These are phyloP conservation scores for Prunus davidiana DNA, from an alignment of 306 rosid species.

Conservation along the genomic window DNA sequence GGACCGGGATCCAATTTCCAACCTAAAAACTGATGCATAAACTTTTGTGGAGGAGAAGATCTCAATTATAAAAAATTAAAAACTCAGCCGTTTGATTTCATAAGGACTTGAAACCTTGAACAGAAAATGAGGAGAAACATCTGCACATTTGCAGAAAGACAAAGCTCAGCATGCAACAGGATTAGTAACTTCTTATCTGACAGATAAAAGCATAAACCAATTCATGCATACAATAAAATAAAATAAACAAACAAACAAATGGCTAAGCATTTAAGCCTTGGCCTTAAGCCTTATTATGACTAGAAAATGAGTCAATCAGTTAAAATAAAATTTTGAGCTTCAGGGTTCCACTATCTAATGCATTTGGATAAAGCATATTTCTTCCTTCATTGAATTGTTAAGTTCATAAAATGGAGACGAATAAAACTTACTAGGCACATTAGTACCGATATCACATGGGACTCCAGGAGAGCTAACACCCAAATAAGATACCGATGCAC, in stretches of 20 bases:
- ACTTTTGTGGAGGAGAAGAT: neutral
- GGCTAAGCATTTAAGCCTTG: neutral
- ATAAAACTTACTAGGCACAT: slow-evolving; percentile 64
- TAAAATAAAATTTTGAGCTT: neutral
- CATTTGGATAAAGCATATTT: neutral
- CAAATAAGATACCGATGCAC: slow-evolving; percentile 62
- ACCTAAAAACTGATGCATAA: neutral
- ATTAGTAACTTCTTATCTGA: too few relatives aligned
- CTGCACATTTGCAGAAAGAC: neutral
- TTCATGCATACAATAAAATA: neutral
- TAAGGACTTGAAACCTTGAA: neutral
- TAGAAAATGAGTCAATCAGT: neutral
- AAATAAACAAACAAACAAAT: too few relatives aligned
- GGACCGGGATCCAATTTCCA: neutral
- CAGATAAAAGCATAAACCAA: too few relatives aligned
- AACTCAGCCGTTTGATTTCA: neutral
- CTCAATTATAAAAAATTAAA: neutral
- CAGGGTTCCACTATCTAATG: neutral
- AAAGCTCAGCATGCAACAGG: neutral
- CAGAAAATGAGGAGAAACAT: neutral
- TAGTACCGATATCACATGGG: slow-evolving; percentile 41
- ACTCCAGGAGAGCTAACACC: slow-evolving; percentile 73
- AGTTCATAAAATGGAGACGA: neutral
- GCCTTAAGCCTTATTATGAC: neutral
- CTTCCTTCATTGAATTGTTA: slow-evolving; percentile 8